Percentiles rank a stretch among this genome's conserved stretches.
These are phyloP conservation scores for Boletus pseudo-olivaceus DNA, from an alignment of 768 basidiomycete species.

Conservation along the genomic window DNA sequence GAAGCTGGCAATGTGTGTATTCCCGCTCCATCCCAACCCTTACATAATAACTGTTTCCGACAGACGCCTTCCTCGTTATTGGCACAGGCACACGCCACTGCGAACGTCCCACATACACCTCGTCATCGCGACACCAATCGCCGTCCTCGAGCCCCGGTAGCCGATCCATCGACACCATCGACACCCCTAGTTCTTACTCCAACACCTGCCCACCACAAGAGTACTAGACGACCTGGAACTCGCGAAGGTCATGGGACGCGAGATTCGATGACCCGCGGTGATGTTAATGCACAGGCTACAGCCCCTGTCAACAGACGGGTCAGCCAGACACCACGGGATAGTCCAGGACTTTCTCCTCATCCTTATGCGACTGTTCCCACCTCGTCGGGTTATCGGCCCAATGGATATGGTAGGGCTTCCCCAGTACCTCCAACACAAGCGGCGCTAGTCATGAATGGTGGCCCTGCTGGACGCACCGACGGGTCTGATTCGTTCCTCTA, in stretches of 20 bases:
- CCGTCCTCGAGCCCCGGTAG: constrained; percentile 43
- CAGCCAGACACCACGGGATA: constrained; percentile 59
- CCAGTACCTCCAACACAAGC: constrained; percentile 37
- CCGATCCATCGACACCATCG: constrained; percentile 51
- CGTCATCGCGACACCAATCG: constrained; percentile 57
- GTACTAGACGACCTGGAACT: constrained; percentile 44
- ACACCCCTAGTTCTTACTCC: constrained; percentile 65
- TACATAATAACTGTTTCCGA: constrained; percentile 5
- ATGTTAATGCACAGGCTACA: constrained; percentile 62
- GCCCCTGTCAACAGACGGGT: constrained; percentile 62
- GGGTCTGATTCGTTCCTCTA: constrained; percentile 71
- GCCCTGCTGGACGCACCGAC: constrained; percentile 44
- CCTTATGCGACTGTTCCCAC: constrained; percentile 70
- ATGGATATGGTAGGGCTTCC: constrained; percentile 56
- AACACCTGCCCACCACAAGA: constrained; percentile 63
- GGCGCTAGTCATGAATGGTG: constrained; percentile 36
- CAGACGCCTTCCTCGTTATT: constrained; percentile 45
- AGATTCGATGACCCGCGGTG: constrained; percentile 44
- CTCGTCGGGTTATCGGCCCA: constrained; percentile 51
- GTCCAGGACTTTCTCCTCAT: constrained; percentile 52
- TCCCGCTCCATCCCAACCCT: background rate
- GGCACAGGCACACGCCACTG: constrained; percentile 53
- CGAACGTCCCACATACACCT: constrained; percentile 50
- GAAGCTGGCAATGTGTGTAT: constrained; percentile 76
- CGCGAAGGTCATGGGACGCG: constrained; percentile 47